A percentile compares a stretch with the other conserved stretches of the same genome.
Conservation (phyloP, 345 rosid genomes). For the Lagerstroemia speciosa region DNA sequence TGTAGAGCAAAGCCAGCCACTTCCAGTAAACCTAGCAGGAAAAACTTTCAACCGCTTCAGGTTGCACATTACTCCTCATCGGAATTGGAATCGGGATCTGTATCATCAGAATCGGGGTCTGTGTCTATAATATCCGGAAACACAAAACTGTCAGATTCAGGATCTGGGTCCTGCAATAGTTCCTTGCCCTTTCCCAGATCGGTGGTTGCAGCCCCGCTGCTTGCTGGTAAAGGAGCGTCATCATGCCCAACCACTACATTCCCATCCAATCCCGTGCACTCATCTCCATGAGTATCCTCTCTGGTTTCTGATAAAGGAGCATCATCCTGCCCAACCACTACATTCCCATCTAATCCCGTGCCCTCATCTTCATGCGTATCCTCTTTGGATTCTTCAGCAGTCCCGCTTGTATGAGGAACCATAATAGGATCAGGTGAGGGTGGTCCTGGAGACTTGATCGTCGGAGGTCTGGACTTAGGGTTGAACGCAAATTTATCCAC, state of each 20-base stretch:
- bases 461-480: not conserved
- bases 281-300: not conserved
- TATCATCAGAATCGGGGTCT: constrained; percentile 43
- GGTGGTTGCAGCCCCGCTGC: constrained; percentile 1
- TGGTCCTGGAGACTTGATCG: constrained; percentile 19
- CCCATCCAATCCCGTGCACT: constrained; percentile 10
- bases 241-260: constrained; percentile 9
- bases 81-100: constrained; percentile 41
- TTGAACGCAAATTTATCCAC: not conserved
- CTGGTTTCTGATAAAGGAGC: no score
- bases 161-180: constrained; percentile 13
- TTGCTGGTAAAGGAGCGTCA: constrained; percentile 2
- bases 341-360: no score
- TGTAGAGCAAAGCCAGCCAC: no score
- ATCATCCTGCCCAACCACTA: no score
- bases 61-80: constrained; percentile 10
- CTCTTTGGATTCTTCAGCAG: constrained; percentile 4
- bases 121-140: constrained; percentile 39
- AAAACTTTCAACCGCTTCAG: no score
- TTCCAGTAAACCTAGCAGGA: no score
- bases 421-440: constrained; percentile 15
- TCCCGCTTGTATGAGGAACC: constrained; percentile 9
- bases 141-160: constrained; percentile 26
- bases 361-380: constrained; percentile 5
- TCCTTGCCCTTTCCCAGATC: constrained; percentile 16